These are phyloP conservation scores for Verticillium dahliae DNA, from an alignment of 2,329 filamentous ascomycete genomes.

Conservation along the genomic window DNA sequence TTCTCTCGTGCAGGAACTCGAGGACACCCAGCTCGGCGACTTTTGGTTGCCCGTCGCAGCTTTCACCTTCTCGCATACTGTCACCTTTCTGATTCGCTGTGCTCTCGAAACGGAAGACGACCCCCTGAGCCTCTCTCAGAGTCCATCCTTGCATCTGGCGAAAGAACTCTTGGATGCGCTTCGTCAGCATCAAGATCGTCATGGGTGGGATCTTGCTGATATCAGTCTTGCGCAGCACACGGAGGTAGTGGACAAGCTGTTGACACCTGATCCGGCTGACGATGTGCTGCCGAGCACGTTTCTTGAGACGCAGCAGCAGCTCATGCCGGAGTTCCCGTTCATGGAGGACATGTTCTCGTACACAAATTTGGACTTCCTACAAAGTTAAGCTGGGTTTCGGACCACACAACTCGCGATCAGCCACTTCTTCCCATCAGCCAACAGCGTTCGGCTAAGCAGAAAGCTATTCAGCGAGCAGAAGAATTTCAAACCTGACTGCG, in stretches of 20 bases:
- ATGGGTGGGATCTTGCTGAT: slow-evolving; percentile 43
- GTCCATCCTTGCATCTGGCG: slow-evolving; percentile 33
- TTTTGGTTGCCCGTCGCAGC: slow-evolving; percentile 44
- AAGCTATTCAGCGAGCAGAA: no score
- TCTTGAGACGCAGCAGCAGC: neutral
- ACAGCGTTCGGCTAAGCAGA: no score
- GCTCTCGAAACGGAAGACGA: slow-evolving; percentile 36
- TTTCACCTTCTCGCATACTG: slow-evolving; percentile 40
- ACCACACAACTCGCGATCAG: no score
- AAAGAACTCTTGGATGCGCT: slow-evolving; percentile 32
- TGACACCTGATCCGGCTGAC: slow-evolving; percentile 9
- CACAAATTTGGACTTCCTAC: neutral
- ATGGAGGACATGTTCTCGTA: slow-evolving; percentile 1
- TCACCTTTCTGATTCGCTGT: slow-evolving; percentile 42
- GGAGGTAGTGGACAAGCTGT: slow-evolving; percentile 38
- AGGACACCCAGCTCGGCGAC: slow-evolving; percentile 33
- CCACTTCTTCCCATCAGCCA: no score
- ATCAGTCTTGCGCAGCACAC: slow-evolving; percentile 40
- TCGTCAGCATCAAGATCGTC: slow-evolving; percentile 27
- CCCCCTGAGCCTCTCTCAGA: slow-evolving; percentile 24
- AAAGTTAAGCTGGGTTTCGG: neutral
- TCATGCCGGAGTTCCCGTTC: slow-evolving; percentile 1
- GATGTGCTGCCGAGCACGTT: neutral
- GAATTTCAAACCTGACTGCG: no score
- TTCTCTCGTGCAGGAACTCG: slow-evolving; percentile 37